These are phyloP conservation scores for Chalciporus pseudorubinellus DNA, from an alignment of 768 basidiomycete genomes.

Conservation along the genomic window DNA sequence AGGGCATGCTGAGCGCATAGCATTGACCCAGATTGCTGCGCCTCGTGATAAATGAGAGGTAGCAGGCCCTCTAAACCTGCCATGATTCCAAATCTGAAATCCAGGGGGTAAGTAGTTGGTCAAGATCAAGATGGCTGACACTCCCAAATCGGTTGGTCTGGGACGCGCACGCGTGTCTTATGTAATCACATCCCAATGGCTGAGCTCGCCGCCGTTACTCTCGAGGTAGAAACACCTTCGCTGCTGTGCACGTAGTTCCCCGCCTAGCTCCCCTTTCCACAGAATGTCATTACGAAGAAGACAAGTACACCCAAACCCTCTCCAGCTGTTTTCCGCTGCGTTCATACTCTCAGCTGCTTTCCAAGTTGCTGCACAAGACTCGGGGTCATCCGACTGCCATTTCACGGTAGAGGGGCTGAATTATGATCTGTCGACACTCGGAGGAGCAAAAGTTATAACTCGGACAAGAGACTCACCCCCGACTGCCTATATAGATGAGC, in stretches of 20 bases:
- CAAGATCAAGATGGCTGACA: conserved; percentile 4
- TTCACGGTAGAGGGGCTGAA: conserved; percentile 38
- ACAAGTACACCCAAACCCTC: background rate
- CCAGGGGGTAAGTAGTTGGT: conserved; percentile 13
- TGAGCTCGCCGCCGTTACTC: background rate
- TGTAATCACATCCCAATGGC: conserved; percentile 15
- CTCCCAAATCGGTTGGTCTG: conserved; percentile 17
- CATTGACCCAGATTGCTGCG: conserved; percentile 74
- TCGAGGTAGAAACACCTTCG: no score
- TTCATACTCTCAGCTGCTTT: conserved; percentile 22
- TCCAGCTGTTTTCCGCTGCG: conserved; percentile 9
- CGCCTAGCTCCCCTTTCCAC: background rate
- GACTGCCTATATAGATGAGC: conserved; percentile 53
- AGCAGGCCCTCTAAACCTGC: conserved; percentile 54
- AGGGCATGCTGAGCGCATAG: conserved; percentile 87
- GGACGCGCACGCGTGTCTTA: conserved; percentile 35
- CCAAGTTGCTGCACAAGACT: conserved; percentile 37
- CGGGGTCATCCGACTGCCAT: conserved; percentile 52
- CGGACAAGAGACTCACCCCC: conserved; percentile 62
- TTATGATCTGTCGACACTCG: conserved; percentile 61
- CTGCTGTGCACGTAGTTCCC: no score
- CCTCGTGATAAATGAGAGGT: conserved; percentile 72
- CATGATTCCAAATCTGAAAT: conserved; percentile 38
- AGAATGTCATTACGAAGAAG: conserved; percentile 24
- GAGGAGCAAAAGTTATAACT: conserved; percentile 48